phyloP scores from a whole-genome alignment of 257 asterid species.

The Fraxinus anomala region DNA sequence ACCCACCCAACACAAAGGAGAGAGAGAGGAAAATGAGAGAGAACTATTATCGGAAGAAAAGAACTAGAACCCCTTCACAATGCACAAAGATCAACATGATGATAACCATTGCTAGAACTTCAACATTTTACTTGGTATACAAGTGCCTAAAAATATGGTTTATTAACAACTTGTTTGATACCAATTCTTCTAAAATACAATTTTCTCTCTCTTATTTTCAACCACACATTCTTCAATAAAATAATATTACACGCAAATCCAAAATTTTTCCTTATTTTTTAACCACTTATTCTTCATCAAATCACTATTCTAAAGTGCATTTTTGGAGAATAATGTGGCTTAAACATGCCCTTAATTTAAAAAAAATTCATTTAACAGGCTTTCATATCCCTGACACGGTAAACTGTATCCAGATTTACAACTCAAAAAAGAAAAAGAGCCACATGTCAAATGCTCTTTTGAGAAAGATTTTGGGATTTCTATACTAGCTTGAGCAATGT shows the following conservation, averaged over 20 bases:
- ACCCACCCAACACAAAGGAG: slow-evolving; percentile 12
- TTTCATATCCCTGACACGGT: not conserved
- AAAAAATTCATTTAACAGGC: not conserved
- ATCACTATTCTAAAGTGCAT: too few relatives aligned
- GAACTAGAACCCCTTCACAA: slow-evolving; percentile 1
- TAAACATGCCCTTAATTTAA: too few relatives aligned
- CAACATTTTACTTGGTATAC: slow-evolving; percentile 1
- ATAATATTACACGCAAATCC: too few relatives aligned
- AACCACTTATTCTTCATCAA: too few relatives aligned
- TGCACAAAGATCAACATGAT: slow-evolving; percentile 4
- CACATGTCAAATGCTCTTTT: not conserved
- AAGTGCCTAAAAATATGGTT: slow-evolving; percentile 15
- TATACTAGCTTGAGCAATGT: slow-evolving; percentile 15
- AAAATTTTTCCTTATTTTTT: too few relatives aligned
- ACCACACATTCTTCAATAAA: too few relatives aligned
- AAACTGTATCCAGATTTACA: not conserved
- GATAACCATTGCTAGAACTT: slow-evolving; percentile 7
- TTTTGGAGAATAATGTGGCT: too few relatives aligned
- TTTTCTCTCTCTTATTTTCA: too few relatives aligned
- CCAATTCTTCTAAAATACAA: too few relatives aligned
- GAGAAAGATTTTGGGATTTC: slow-evolving; percentile 18
- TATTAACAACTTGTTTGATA: not conserved
- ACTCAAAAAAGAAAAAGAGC: slow-evolving; percentile 8
- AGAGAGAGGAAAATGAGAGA: not conserved
- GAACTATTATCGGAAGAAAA: not conserved